Conservation (phyloP, 2,329 filamentous ascomycete genomes). For the Colletotrichum sp. region DNA sequence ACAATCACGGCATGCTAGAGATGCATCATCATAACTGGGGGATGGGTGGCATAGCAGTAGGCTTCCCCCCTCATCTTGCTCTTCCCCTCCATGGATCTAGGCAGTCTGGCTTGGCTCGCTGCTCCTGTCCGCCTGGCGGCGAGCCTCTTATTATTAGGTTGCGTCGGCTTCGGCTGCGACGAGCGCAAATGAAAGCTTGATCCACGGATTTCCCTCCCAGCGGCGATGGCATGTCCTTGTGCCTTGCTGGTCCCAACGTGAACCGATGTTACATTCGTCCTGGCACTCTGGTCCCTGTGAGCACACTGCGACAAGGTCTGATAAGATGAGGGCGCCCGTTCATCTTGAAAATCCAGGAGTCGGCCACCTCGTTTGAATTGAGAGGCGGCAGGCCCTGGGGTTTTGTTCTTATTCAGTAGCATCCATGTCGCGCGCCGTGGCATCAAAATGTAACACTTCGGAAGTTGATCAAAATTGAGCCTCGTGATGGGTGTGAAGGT, state of each 20-base stretch:
- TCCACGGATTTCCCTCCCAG: background rate
- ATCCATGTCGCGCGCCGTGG: background rate
- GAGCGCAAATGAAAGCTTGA: background rate
- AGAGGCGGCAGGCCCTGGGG: background rate
- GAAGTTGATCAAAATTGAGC: slow-evolving; percentile 9
- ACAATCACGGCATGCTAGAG: background rate
- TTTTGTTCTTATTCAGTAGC: background rate
- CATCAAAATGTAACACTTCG: background rate
- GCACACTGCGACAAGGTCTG: background rate
- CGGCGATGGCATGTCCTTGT: background rate
- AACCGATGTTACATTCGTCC: slow-evolving; percentile 12
- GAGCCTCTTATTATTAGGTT: background rate
- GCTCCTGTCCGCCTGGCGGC: background rate
- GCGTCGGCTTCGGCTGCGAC: background rate
- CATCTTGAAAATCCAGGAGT: slow-evolving; percentile 10
- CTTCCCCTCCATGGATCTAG: background rate
- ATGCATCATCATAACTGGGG: background rate
- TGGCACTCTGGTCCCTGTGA: slow-evolving; percentile 6
- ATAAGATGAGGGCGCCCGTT: slow-evolving; percentile 17
- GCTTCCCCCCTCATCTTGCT: background rate
- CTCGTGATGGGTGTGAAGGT: slow-evolving; percentile 1
- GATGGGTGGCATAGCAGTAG: background rate
- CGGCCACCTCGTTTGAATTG: background rate
- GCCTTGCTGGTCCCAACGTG: background rate
- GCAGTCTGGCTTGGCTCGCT: background rate